phyloP scores from a whole-genome alignment of 192 early-diverging fungal genomes.

The Umbelopsis ramanniana region DNA sequence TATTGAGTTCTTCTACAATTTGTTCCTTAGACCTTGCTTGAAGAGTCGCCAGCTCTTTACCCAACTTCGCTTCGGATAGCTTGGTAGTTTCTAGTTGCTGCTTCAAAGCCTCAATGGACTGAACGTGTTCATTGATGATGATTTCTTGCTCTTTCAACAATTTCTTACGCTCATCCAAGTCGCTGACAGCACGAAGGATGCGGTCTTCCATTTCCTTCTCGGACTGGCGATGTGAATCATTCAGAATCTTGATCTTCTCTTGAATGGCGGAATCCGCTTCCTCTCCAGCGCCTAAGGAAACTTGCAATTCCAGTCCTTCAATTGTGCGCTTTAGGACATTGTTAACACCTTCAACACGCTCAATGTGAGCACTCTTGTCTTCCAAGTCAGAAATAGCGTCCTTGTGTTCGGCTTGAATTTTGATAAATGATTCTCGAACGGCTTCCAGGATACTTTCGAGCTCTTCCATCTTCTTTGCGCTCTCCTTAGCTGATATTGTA shows the following conservation, averaged over 20 bases:
- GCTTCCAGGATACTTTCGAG: background rate
- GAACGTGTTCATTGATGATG: background rate
- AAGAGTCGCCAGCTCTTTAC: background rate
- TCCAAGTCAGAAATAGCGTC: conserved; percentile 18
- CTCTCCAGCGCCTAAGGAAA: background rate
- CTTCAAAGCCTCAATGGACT: background rate
- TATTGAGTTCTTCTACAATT: background rate
- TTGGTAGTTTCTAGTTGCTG: conserved; percentile 19
- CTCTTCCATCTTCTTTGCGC: background rate
- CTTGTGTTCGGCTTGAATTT: conserved; percentile 12
- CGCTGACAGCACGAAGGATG: conserved; percentile 4
- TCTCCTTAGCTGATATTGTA: background rate
- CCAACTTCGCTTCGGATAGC: background rate
- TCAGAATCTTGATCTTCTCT: conserved; percentile 3
- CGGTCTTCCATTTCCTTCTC: conserved; percentile 24
- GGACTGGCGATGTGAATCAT: conserved; percentile 6
- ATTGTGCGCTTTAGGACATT: background rate
- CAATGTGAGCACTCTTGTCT: conserved; percentile 1
- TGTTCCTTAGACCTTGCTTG: conserved; percentile 5
- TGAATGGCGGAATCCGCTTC: background rate
- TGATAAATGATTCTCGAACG: background rate
- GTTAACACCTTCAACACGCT: conserved; percentile 3
- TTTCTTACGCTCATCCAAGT: background rate
- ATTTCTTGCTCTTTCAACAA: conserved; percentile 6
- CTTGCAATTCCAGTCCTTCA: conserved; percentile 17